Evolutionary conservation across 768 basidiomycete species (phyloP).

Genomic region (Lentinula lateritia): DNA sequence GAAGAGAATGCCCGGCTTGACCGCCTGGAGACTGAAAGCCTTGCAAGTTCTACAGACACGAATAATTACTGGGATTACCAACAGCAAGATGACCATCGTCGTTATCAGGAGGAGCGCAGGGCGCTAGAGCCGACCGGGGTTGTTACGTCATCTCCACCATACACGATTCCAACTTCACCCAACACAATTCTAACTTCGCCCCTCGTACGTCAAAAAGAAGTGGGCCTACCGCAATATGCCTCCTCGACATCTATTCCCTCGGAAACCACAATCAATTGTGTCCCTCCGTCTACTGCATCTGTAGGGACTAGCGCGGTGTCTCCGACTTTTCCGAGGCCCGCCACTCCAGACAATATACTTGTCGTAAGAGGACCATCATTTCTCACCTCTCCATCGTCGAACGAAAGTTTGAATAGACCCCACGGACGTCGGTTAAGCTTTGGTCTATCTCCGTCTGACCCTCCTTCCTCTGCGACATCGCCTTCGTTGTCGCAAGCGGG

Average conservation of each 20-base stretch:
- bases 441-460: constrained; percentile 20
- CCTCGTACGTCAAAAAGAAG: not conserved
- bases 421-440: constrained; percentile 14
- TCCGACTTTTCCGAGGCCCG: not conserved
- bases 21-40: not conserved
- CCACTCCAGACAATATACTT: constrained; percentile 4
- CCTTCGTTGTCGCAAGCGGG: constrained; percentile 10
- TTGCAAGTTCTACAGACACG: constrained; percentile 7
- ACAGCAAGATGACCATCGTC: constrained; percentile 15
- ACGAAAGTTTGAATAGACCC: constrained; percentile 21
- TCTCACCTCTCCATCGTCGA: constrained; percentile 28
- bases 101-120: constrained; percentile 14
- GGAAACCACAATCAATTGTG: not conserved
- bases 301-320: not conserved
- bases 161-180: not conserved
- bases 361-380: constrained; percentile 8
- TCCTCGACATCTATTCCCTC: not conserved
- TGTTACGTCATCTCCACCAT: constrained; percentile 15
- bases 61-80: constrained; percentile 9
- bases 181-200: too few species aligned
- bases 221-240: not conserved
- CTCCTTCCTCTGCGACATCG: constrained; percentile 17
- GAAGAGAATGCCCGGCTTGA: constrained; percentile 10
- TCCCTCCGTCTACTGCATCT: not conserved
- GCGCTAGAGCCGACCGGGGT: constrained; percentile 25